Evolutionary conservation across 73 alveolate genomes (phyloP).

Genomic region (Urostyla sp.): DNA sequence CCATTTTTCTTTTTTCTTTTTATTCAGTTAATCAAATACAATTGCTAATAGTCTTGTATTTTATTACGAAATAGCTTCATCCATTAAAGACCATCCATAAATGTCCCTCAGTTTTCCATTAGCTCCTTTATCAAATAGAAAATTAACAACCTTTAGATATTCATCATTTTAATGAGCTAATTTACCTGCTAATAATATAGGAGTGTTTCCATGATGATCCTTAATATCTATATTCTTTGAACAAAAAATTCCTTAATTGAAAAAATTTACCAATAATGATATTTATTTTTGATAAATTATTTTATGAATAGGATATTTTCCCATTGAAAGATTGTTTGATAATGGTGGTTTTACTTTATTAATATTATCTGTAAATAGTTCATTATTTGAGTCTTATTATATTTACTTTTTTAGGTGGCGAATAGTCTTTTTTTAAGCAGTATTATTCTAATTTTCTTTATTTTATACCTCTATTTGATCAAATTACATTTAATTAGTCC

Average conservation of each 20-base stretch:
- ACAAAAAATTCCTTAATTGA: not conserved
- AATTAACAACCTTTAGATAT: constrained; percentile 60
- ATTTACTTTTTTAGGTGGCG: too few relatives aligned
- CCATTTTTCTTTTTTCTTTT: constrained; percentile 67
- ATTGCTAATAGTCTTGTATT: constrained; percentile 77
- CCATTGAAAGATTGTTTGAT: too few relatives aligned
- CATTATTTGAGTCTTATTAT: too few relatives aligned
- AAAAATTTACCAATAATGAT: not conserved
- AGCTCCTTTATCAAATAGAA: constrained; percentile 70
- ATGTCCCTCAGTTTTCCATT: constrained; percentile 79
- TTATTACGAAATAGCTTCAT: constrained; percentile 80
- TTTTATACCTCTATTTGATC: too few relatives aligned
- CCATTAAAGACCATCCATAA: constrained; percentile 86
- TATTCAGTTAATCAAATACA: constrained; percentile 75
- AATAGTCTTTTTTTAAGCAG: too few relatives aligned
- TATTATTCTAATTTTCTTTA: too few relatives aligned
- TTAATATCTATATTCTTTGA: constrained; percentile 21
- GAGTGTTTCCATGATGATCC: constrained; percentile 86
- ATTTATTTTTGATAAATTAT: constrained; percentile 25
- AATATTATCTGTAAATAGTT: too few relatives aligned
- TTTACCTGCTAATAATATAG: constrained; percentile 82
- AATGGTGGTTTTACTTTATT: too few relatives aligned
- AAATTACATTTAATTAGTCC: too few relatives aligned
- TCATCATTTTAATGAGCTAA: constrained; percentile 64
- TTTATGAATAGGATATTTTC: constrained; percentile 38